Evolutionary conservation across 768 basidiomycete species (phyloP).

Genomic region (Clathrus columnatus): DNA sequence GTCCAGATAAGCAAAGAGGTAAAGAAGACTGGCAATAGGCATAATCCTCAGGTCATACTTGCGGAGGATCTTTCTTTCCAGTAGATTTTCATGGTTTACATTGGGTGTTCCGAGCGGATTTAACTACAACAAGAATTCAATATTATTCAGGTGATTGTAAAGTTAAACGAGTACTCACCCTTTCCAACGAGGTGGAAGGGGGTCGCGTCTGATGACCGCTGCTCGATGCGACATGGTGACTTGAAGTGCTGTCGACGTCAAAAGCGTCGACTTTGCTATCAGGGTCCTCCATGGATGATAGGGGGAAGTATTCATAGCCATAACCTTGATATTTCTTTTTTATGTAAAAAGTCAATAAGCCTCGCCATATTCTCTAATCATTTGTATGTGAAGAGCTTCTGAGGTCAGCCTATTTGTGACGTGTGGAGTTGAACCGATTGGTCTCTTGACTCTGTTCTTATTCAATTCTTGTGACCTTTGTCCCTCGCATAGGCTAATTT

Average conservation of each 20-base stretch:
- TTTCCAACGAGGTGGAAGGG: not conserved
- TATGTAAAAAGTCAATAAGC: not conserved
- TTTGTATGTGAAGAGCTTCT: not conserved
- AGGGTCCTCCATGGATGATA: not conserved
- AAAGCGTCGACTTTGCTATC: not conserved
- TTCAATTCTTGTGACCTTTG: not conserved
- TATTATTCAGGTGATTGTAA: too few species aligned
- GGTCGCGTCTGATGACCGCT: too few species aligned
- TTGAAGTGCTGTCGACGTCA: not conserved
- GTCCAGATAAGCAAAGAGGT: conserved; percentile 42
- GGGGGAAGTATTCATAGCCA: not conserved
- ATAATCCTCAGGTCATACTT: conserved; percentile 11
- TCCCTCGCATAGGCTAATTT: too few species aligned
- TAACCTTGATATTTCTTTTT: not conserved
- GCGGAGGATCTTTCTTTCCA: conserved; percentile 9
- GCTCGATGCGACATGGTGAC: too few species aligned
- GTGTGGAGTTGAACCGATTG: not conserved
- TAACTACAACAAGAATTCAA: not conserved
- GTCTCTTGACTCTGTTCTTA: too few species aligned
- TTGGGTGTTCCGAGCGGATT: not conserved
- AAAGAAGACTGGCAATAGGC: conserved; percentile 13
- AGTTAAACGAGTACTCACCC: not conserved
- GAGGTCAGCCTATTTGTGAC: not conserved
- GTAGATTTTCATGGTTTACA: not conserved
- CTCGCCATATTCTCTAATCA: not conserved